Conservation (phyloP, 306 rosid species). For the Begonia loranthoides region DNA sequence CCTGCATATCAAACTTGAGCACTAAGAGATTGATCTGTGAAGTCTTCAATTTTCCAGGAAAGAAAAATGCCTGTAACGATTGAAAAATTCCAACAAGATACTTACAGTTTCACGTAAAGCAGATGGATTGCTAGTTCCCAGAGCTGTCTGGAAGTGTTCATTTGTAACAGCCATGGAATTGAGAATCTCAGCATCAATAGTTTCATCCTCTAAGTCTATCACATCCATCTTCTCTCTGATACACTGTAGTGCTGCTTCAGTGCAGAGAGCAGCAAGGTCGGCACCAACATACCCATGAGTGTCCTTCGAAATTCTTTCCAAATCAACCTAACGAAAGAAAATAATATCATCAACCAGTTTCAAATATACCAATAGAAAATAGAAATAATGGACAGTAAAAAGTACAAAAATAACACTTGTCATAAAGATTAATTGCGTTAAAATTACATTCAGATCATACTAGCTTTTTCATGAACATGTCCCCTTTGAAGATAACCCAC, state of each 20-base stretch:
- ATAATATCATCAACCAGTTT: background rate
- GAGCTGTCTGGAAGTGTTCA: constrained; percentile 10
- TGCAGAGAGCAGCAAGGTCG: constrained; percentile 15
- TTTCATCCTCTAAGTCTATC: constrained; percentile 9
- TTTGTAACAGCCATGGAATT: constrained; percentile 16
- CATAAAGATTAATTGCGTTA: too few species aligned
- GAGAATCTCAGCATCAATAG: constrained; percentile 12
- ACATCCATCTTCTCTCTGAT: constrained; percentile 11
- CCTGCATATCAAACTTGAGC: constrained; percentile 11
- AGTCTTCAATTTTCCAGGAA: too few species aligned
- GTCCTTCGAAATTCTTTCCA: constrained; percentile 9
- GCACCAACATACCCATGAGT: constrained; percentile 18
- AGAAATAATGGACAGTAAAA: too few species aligned
- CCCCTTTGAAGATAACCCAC: too few species aligned
- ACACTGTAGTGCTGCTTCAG: constrained; percentile 17
- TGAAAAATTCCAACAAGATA: background rate
- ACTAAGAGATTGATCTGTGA: background rate
- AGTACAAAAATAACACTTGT: too few species aligned
- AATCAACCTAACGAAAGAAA: constrained; percentile 2
- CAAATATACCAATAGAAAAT: too few species aligned
- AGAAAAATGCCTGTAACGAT: too few species aligned
- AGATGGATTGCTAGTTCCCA: constrained; percentile 1
- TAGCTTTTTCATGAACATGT: too few species aligned
- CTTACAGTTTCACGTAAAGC: background rate
- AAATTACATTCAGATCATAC: too few species aligned